Conservation (phyloP, 2,329 filamentous ascomycete genomes). For the Fusarium virguliforme region DNA sequence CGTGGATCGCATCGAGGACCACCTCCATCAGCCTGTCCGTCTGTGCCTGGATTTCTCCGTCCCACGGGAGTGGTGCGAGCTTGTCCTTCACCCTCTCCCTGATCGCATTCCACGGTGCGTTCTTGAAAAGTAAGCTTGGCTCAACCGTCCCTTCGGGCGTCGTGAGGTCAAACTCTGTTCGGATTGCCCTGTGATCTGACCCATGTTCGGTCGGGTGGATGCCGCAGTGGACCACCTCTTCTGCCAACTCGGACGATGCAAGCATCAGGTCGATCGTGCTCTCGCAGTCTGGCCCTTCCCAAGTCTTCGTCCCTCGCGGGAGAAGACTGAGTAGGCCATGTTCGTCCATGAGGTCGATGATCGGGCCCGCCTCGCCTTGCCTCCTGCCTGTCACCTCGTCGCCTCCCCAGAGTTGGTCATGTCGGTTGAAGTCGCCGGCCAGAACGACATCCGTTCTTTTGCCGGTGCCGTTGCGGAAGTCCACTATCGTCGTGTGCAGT, state of each 20-base stretch:
- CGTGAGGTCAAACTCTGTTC: conserved; percentile 51
- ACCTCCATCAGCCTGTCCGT: not conserved
- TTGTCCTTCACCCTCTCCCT: conserved; percentile 9
- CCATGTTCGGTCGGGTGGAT: not conserved
- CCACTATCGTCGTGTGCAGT: not conserved
- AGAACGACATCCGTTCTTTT: not conserved
- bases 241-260: conserved; percentile 42
- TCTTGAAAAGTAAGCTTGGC: conserved; percentile 48
- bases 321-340: conserved; percentile 55
- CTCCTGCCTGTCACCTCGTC: conserved; percentile 36
- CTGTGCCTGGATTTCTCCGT: not conserved
- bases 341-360: conserved; percentile 57
- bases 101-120: conserved; percentile 35
- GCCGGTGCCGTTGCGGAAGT: not conserved
- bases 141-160: conserved; percentile 16
- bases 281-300: conserved; percentile 44
- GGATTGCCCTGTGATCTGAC: conserved; percentile 54
- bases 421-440: conserved; percentile 3
- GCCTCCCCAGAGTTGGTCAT: conserved; percentile 44
- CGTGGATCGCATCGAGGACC: not conserved
- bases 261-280: conserved; percentile 51
- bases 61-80: conserved; percentile 2
- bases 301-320: conserved; percentile 56
- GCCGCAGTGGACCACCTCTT: not conserved
- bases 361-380: conserved; percentile 57